phyloP scores from a whole-genome alignment of 2,329 filamentous ascomycete genomes.

The Akanthomyces dipterigenus region DNA sequence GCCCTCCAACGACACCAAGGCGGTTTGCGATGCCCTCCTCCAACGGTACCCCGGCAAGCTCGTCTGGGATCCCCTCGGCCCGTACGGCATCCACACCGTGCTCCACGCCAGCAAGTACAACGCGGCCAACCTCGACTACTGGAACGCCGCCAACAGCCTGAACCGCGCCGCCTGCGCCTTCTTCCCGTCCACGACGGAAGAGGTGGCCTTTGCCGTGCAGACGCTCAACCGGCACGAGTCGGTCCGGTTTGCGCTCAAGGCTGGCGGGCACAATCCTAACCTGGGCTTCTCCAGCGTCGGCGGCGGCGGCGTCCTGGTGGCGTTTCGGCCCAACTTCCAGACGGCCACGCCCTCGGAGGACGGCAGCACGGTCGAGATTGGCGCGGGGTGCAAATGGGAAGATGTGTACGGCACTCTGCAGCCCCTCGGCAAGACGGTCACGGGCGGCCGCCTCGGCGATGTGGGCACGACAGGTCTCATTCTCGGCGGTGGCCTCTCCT shows the following conservation, averaged over 20 bases:
- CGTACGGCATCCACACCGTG: slow-evolving; percentile 3
- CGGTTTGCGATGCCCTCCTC: slow-evolving; percentile 14
- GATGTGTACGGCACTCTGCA: slow-evolving; percentile 29
- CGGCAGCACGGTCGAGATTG: slow-evolving; percentile 29
- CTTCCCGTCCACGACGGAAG: slow-evolving; percentile 24
- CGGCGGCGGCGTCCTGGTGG: slow-evolving; percentile 31
- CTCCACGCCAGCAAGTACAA: slow-evolving; percentile 8
- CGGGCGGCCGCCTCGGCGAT: slow-evolving; percentile 23
- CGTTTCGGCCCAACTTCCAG: slow-evolving; percentile 25
- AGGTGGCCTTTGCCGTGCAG: slow-evolving; percentile 27
- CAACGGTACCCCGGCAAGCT: slow-evolving; percentile 13
- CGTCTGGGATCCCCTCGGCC: slow-evolving; percentile 15
- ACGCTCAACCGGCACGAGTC: slow-evolving; percentile 24
- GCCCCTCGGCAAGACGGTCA: slow-evolving; percentile 26
- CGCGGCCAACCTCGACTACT: slow-evolving; percentile 14
- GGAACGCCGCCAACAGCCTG: slow-evolving; percentile 14
- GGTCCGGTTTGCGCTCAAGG: slow-evolving; percentile 30
- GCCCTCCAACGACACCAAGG: slow-evolving; percentile 7
- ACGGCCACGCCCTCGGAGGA: slow-evolving; percentile 3
- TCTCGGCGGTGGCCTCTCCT: slow-evolving; percentile 23
- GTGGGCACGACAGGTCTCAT: slow-evolving; percentile 24
- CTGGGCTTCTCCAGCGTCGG: slow-evolving; percentile 25
- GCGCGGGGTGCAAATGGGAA: slow-evolving; percentile 33
- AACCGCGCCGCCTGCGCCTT: slow-evolving; percentile 28
- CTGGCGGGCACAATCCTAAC: slow-evolving; percentile 34